A percentile compares a stretch with the other conserved stretches of the same genome.
phyloP scores from a whole-genome alignment of 306 rosid species.

The Ammopiptanthus mongolicus region DNA sequence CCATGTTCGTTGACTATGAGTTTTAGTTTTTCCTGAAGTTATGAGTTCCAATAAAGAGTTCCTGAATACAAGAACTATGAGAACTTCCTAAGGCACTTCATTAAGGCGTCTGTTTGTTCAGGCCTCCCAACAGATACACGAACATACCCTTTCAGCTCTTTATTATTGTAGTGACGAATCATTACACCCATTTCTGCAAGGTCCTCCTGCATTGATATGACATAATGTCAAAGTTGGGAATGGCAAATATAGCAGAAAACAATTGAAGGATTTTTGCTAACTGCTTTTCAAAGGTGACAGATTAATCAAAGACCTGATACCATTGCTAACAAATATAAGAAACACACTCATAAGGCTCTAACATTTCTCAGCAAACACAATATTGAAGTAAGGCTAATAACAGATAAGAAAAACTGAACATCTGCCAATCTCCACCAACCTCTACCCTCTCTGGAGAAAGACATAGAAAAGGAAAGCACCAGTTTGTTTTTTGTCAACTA shows the following conservation, averaged over 20 bases:
- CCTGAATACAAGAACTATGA: too few relatives aligned
- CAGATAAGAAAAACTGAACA: neutral
- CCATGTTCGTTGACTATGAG: too few relatives aligned
- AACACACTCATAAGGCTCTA: neutral
- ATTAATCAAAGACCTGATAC: neutral
- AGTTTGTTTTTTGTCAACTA: neutral
- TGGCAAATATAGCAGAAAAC: neutral
- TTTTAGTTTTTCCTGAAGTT: too few relatives aligned
- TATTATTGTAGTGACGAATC: slow-evolving; percentile 91
- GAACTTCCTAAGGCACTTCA: slow-evolving; percentile 58
- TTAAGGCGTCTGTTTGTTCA: slow-evolving; percentile 71
- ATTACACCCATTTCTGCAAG: slow-evolving; percentile 94
- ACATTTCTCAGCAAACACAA: neutral
- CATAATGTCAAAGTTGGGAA: neutral
- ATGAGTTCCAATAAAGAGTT: too few relatives aligned
- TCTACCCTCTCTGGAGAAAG: neutral
- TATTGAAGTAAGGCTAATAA: neutral
- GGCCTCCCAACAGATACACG: slow-evolving; percentile 96
- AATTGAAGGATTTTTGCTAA: neutral
- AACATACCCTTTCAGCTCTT: slow-evolving; percentile 83
- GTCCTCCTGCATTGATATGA: slow-evolving; percentile 55
- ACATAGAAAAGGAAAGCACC: neutral
- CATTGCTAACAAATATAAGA: neutral
- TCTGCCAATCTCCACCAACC: neutral
- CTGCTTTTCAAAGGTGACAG: neutral